Evolutionary conservation across 495 filamentous ascomycete species (phyloP), one percentile per base, ranked within the genome.

Genomic region (Penicillium bovifimosum): DNA sequence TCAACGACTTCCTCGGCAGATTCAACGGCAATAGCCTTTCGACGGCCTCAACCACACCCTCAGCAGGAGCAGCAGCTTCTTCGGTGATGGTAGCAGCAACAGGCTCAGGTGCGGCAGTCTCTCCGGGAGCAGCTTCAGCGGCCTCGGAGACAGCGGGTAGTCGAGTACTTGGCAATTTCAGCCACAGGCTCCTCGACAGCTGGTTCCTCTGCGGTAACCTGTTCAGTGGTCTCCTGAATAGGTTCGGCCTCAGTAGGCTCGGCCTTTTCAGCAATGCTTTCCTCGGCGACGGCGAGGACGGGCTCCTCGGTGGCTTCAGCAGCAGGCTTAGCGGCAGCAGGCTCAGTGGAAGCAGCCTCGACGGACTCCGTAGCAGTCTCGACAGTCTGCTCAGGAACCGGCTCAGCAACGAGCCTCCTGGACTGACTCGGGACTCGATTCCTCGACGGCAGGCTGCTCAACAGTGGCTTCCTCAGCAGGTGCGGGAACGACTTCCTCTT

Each of bases 121-220:
- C n/a, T n/a, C n/a, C n/a, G n/a, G n/a, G n/a, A n/a, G n/a, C 13
- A 9, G 50, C 14, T 32, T 58, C 55, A n/a, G 47, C 24, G 5
- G 20, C 46, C 9, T 31, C 28, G 5, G 43, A 5, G 8, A 32
- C 43, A 26, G 14, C 35, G 8, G 34, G 35, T 18, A 10, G 31
- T 33, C 4, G 24, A 11, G 13, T 55, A 52, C 16, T 55, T 28
- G 14, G 47, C 32, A 38, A 40, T 9, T 29, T 62, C 56, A 18
- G 39, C 34, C 14, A 48, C 45, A 27, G 46, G 41, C 32, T 56
- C 57, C 40, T 55, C 56, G 18, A 44, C 45, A 39, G 39, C 29
- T 17, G 54, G 31, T 27, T 52, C 52, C 31, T 55, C 47, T 9
- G 32, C 34, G 20, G 42, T 32, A 5, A 28, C 26, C 41, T 63